Base-by-base conservation (phyloP, 2,329 filamentous ascomycete genomes). In the Parafenestella ontariensis region DNA sequence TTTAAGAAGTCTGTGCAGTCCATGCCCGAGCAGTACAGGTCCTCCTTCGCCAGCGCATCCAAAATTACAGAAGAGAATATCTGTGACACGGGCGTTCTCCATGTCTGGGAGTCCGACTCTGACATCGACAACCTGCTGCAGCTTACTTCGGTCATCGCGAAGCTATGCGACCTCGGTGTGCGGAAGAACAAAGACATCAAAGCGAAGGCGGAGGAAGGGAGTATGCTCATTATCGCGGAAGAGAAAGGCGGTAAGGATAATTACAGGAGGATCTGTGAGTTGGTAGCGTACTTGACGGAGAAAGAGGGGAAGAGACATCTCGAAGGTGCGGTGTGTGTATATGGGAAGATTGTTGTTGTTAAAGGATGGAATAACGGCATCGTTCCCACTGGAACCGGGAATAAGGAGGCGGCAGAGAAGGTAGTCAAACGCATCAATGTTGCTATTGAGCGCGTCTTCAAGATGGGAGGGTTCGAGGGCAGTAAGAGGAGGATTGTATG, bases 41-140 rank as follows among this genome's bases (percentile, higher is more conserved):
- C 57, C 1, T 29, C 61, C 5, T 69, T 73, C 41, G 49, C 61
- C 17, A 50, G 45, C 5, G 54, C 63, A 2, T 71, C 71, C 0
- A 57, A 62, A 17, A 43, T 54, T 1, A 61, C 65, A 2, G 49
- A 70, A 0, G 54, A 65, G 15, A 59, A 60, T 18, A 53, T 72
- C 13, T 70, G 65, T 41, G 54, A 70, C 21, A 24, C 61, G 5
- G 42, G 58, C 5, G 62, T 61, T 10, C 54, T 75, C 0, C 70
- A 73, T 42, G 54, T 75, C n/a, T 75, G 71, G 71, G 71, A 75
- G 43, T 58, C 63, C 0, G 63, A 71, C 11, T 66, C 68, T 1
- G 71, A 75, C 26, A 50, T 72, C 13, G 72, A 74, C 26, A 64
- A 58, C 20, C 55, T 75, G 15, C 52, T 74, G 2, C 72, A 73